These are phyloP conservation scores for Aspergillus coremiiformis DNA, from an alignment of 495 filamentous ascomycete genomes.

Conservation along the genomic window DNA sequence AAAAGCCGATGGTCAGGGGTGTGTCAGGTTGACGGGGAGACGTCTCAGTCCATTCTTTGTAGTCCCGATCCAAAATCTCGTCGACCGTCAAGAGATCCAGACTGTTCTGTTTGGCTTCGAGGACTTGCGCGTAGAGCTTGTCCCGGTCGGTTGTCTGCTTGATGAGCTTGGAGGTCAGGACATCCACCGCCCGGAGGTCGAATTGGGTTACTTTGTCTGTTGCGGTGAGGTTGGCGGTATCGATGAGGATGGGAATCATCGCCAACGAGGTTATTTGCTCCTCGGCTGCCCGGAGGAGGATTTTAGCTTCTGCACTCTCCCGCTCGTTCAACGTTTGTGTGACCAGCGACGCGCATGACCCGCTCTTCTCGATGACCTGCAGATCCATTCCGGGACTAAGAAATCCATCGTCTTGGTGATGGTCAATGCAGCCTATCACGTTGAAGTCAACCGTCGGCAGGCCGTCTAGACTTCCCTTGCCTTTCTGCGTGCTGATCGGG, in stretches of 20 bases:
- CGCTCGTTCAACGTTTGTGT: slow-evolving; percentile 44
- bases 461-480: slow-evolving; percentile 25
- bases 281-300: slow-evolving; percentile 16
- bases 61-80: slow-evolving; percentile 83
- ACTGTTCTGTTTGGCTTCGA: slow-evolving; percentile 59
- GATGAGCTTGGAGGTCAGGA: slow-evolving; percentile 46
- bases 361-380: slow-evolving; percentile 57
- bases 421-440: slow-evolving; percentile 78
- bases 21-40: slow-evolving; percentile 12
- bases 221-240: slow-evolving; percentile 67
- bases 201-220: slow-evolving; percentile 64
- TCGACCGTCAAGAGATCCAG: slow-evolving; percentile 57
- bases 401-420: slow-evolving; percentile 74
- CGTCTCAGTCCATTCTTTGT: slow-evolving; percentile 75
- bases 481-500: slow-evolving; percentile 41
- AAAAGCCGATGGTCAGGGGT: slow-evolving; percentile 60
- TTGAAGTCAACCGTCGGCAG: slow-evolving; percentile 34
- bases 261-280: slow-evolving; percentile 67
- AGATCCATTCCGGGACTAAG: slow-evolving; percentile 44
- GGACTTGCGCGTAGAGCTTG: slow-evolving; percentile 56
- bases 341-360: slow-evolving; percentile 78
- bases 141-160: slow-evolving; percentile 36
- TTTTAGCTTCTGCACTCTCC: slow-evolving; percentile 5
- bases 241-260: slow-evolving; percentile 73
- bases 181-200: slow-evolving; percentile 58